Conservation (phyloP, 78 protist genomes). For the Dictyostelium capitatum region DNA sequence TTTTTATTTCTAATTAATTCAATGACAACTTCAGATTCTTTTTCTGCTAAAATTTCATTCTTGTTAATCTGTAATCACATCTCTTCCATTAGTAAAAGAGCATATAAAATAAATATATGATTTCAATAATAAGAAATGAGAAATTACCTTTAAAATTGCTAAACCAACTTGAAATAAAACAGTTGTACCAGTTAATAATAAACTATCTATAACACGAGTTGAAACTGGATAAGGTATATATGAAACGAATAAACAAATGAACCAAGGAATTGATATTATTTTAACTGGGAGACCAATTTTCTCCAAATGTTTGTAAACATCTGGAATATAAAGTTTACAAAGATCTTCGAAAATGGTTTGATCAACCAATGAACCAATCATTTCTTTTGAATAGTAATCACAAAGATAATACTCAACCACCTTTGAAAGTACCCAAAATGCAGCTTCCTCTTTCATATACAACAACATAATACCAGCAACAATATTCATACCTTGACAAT, state of each 20-base stretch:
- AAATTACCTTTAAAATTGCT: conserved; percentile 52
- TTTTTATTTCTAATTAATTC: conserved; percentile 25
- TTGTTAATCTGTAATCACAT: conserved; percentile 56
- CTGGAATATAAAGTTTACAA: conserved; percentile 57
- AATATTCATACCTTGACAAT: conserved; percentile 91
- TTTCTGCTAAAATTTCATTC: conserved; percentile 33
- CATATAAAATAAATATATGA: no score
- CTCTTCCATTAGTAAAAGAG: neutral
- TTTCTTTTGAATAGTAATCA: conserved; percentile 82
- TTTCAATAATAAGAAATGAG: neutral
- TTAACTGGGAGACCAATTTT: conserved; percentile 70
- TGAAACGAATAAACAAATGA: conserved; percentile 83
- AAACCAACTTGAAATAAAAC: conserved; percentile 78
- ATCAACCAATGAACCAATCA: conserved; percentile 85
- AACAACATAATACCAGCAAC: conserved; percentile 87
- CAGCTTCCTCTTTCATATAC: conserved; percentile 87
- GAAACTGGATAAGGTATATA: conserved; percentile 70
- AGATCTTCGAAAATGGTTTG: conserved; percentile 80
- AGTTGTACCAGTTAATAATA: conserved; percentile 81
- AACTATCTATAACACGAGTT: conserved; percentile 81
- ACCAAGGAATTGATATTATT: conserved; percentile 85
- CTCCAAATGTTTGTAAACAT: conserved; percentile 64
- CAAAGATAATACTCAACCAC: conserved; percentile 82
- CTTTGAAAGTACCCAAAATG: conserved; percentile 89
- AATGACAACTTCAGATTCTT: conserved; percentile 63